phyloP scores from a whole-genome alignment of 2,329 filamentous ascomycete species.

The Trichophyton equinum region DNA sequence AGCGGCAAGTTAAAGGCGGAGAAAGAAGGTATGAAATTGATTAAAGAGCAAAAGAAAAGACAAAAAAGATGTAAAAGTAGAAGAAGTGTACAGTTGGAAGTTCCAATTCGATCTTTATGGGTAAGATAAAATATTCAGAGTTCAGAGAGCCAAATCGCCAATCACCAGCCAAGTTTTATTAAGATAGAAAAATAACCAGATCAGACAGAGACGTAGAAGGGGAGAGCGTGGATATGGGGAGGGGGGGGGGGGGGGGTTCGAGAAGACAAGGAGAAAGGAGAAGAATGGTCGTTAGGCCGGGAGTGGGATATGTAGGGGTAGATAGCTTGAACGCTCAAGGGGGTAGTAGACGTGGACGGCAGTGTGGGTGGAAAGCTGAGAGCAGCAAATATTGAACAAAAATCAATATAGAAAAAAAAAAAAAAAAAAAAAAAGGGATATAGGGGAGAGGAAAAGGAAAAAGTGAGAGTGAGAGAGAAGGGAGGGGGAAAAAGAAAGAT shows the following conservation, averaged over 20 bases:
- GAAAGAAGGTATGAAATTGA: neutral
- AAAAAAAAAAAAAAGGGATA: neutral
- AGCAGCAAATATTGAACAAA: neutral
- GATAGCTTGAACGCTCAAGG: neutral
- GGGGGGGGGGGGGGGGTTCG: too few species aligned
- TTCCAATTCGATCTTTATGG: neutral
- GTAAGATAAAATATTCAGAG: neutral
- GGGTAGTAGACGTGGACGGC: neutral
- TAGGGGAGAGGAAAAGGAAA: neutral
- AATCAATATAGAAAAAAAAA: neutral
- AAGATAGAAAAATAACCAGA: neutral
- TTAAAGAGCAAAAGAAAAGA: too few species aligned
- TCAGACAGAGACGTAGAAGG: constrained; percentile 9
- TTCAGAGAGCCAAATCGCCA: neutral
- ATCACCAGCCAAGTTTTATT: constrained; percentile 1
- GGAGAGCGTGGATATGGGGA: constrained; percentile 2
- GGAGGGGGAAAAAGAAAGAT: too few species aligned
- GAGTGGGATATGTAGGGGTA: constrained; percentile 9
- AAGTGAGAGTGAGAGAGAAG: neutral
- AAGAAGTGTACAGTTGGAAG: neutral
- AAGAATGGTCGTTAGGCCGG: constrained; percentile 3
- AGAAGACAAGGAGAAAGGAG: too few species aligned
- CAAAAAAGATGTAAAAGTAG: neutral
- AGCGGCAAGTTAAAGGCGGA: neutral
- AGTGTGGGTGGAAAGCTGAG: neutral